Percentiles rank a stretch among this genome's conserved stretches.
phyloP scores from a whole-genome alignment of 1,284 basidiomycete genomes.

The Cerioporus squamosus region DNA sequence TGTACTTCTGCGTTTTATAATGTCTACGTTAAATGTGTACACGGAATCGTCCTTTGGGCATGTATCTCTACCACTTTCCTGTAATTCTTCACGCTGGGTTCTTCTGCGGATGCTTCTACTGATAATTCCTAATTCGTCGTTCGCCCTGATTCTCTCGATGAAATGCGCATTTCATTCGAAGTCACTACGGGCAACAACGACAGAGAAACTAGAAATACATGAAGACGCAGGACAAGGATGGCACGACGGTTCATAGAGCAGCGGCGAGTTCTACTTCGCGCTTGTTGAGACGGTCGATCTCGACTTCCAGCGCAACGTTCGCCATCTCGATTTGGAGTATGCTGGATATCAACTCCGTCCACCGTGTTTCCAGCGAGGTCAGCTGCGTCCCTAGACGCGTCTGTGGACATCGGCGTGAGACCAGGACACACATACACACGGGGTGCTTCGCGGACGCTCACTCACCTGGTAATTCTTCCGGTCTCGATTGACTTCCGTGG shows the following conservation, averaged over 20 bases:
- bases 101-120: slow-evolving; percentile 7
- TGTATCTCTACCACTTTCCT: slow-evolving; percentile 6
- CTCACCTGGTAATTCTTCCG: slow-evolving; percentile 84
- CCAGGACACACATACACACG: not conserved
- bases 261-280: slow-evolving; percentile 61
- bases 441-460: not conserved
- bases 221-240: not conserved
- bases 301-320: slow-evolving; percentile 81
- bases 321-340: slow-evolving; percentile 92
- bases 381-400: slow-evolving; percentile 78
- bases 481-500: slow-evolving; percentile 83
- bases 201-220: slow-evolving; percentile 17
- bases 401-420: slow-evolving; percentile 42
- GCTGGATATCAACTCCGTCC: slow-evolving; percentile 88
- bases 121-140: slow-evolving; percentile 12
- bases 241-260: slow-evolving; percentile 37
- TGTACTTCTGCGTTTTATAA: slow-evolving; percentile 12
- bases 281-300: slow-evolving; percentile 62
- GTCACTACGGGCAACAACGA: not conserved
- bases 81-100: slow-evolving; percentile 9
- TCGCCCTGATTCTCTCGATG: not conserved
- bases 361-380: slow-evolving; percentile 79
- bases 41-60: not conserved
- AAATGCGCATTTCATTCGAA: not conserved
- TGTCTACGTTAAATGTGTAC: not conserved